Conservation (phyloP, 495 filamentous ascomycete species). For the Trichoderma virens region DNA sequence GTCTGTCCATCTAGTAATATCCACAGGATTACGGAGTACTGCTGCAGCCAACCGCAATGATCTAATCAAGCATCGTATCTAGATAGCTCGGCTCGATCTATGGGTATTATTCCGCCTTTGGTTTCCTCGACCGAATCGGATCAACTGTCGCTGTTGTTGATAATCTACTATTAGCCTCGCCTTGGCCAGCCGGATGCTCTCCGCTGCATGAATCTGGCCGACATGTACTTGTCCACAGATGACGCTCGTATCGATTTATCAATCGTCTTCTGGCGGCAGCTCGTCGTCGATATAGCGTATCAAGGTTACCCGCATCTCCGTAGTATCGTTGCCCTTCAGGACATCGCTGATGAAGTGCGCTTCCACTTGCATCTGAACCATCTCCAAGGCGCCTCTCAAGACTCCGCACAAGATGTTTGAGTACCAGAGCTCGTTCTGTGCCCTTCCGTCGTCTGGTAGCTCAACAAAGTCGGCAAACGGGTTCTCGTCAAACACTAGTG, state of each 20-base stretch:
- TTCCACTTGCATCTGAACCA: conserved; percentile 99
- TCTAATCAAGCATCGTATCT: background rate
- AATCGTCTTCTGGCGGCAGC: conserved; percentile 93
- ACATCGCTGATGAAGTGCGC: conserved; percentile 95
- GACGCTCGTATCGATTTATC: conserved; percentile 18
- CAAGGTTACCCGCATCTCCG: conserved; percentile 91
- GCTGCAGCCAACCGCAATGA: background rate
- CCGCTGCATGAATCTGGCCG: background rate
- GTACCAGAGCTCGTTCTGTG: conserved; percentile 97
- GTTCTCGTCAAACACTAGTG: conserved; percentile 92
- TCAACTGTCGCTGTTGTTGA: background rate
- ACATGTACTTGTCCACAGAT: background rate
- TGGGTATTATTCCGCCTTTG: background rate
- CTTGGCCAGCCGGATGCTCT: background rate
- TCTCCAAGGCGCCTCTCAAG: conserved; percentile 83
- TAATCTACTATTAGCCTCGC: background rate
- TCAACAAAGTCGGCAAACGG: conserved; percentile 96
- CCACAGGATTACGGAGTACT: background rate
- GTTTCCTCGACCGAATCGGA: background rate
- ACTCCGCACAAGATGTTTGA: conserved; percentile 96
- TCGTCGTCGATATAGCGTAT: conserved; percentile 97
- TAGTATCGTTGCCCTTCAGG: conserved; percentile 86
- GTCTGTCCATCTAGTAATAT: background rate
- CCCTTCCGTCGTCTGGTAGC: conserved; percentile 87
- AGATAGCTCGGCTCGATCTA: conserved; percentile 1